Conservation (phyloP, 768 basidiomycete genomes). For the Tylopilus intermedius region DNA sequence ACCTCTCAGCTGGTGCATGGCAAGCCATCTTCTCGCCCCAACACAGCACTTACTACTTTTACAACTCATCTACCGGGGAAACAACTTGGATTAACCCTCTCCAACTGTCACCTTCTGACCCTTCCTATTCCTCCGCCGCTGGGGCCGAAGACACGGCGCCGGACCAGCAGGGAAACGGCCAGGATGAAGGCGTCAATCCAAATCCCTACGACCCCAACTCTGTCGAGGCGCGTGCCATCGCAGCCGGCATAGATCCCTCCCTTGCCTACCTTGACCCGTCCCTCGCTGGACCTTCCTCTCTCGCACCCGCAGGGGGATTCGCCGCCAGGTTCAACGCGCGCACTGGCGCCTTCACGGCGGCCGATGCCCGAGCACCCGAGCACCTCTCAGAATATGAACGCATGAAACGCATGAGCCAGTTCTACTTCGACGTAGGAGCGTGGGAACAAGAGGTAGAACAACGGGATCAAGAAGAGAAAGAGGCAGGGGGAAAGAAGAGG, state of each 20-base stretch:
- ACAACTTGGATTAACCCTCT: constrained; percentile 85
- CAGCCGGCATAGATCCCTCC: constrained; percentile 79
- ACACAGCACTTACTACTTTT: constrained; percentile 83
- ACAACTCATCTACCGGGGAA: constrained; percentile 67
- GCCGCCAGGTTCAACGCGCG: constrained; percentile 78
- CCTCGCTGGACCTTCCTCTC: constrained; percentile 37
- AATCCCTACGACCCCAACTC: constrained; percentile 36
- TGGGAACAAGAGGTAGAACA: constrained; percentile 72
- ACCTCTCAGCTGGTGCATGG: constrained; percentile 45
- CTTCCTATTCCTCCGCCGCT: constrained; percentile 19
- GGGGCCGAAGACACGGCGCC: constrained; percentile 16
- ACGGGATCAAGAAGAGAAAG: constrained; percentile 42
- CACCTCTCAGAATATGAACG: constrained; percentile 80
- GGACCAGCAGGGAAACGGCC: constrained; percentile 21
- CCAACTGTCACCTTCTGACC: constrained; percentile 31
- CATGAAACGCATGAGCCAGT: constrained; percentile 74
- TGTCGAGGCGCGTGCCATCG: constrained; percentile 64
- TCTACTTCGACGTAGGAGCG: constrained; percentile 78
- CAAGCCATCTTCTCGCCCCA: constrained; percentile 77
- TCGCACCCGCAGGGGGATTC: constrained; percentile 39
- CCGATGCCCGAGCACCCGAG: constrained; percentile 64
- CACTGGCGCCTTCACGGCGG: constrained; percentile 67
- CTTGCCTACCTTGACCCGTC: constrained; percentile 78
- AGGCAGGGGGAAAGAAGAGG: constrained; percentile 61
- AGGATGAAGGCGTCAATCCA: constrained; percentile 10